phyloP scores from a whole-genome alignment of 306 rosid species.

The Vigna angularis region DNA sequence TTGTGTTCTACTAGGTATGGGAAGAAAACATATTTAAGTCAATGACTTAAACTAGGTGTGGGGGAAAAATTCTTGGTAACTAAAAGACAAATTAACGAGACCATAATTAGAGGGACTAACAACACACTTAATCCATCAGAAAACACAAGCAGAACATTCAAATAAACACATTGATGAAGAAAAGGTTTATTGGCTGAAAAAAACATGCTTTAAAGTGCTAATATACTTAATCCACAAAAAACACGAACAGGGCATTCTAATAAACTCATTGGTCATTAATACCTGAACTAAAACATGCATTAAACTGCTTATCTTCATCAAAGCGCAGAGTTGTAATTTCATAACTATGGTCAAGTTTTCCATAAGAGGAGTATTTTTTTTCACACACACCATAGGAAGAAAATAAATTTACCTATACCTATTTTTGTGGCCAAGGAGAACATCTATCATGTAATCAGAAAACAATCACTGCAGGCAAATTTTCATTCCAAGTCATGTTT shows the following conservation, averaged over 20 bases:
- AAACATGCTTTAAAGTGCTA: neutral
- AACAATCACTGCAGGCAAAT: neutral
- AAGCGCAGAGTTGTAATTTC: neutral
- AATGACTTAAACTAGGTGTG: constrained; percentile 5
- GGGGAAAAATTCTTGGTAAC: neutral
- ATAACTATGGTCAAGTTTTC: neutral
- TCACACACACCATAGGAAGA: neutral
- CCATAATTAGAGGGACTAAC: neutral
- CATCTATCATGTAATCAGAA: neutral
- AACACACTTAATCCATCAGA: neutral
- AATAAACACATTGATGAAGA: neutral
- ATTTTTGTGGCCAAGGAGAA: neutral
- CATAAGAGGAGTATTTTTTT: neutral
- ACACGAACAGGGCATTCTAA: neutral
- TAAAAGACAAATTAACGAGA: neutral
- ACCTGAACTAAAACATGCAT: neutral
- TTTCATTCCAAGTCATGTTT: neutral
- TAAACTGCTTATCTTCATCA: neutral
- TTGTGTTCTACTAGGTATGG: neutral
- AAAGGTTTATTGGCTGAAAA: neutral
- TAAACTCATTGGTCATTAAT: neutral
- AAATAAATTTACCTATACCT: neutral
- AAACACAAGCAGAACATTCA: neutral
- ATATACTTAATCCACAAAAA: neutral
- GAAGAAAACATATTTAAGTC: neutral